A percentile compares a stretch with the other conserved stretches of the same genome.
phyloP scores from a whole-genome alignment of 1,284 basidiomycete species.

The Trichosporon inkin region DNA sequence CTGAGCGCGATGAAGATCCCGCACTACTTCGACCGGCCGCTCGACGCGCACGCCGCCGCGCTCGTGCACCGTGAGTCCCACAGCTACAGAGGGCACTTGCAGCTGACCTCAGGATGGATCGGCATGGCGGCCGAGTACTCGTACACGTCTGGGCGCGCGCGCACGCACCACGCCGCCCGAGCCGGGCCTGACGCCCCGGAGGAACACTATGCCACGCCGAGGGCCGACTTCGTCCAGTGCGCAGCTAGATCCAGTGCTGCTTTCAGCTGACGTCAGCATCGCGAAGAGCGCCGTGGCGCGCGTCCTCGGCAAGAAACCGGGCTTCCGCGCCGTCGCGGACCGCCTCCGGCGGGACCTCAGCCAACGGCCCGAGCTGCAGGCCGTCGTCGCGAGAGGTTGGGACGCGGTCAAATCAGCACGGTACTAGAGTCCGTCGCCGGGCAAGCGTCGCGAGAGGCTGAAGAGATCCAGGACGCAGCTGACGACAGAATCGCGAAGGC shows the following conservation, averaged over 20 bases:
- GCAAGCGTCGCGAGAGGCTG: too few relatives aligned
- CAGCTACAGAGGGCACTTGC: background rate
- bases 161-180: slow-evolving; percentile 36
- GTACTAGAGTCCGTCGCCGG: slow-evolving; percentile 18
- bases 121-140: slow-evolving; percentile 36
- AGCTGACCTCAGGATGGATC: slow-evolving; percentile 28
- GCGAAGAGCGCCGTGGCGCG: slow-evolving; percentile 69
- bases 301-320: slow-evolving; percentile 58
- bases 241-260: slow-evolving; percentile 28
- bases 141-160: slow-evolving; percentile 39
- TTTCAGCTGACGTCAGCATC: slow-evolving; percentile 57
- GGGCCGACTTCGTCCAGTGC: slow-evolving; percentile 62
- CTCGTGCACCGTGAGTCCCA: slow-evolving; percentile 20
- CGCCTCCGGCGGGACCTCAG: slow-evolving; percentile 24
- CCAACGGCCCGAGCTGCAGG: background rate
- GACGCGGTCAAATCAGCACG: slow-evolving; percentile 26
- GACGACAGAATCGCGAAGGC: slow-evolving; percentile 67
- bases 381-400: slow-evolving; percentile 21
- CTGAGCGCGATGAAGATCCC: slow-evolving; percentile 84
- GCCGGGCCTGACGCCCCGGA: slow-evolving; percentile 7
- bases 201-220: slow-evolving; percentile 52
- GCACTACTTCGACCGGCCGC: slow-evolving; percentile 67
- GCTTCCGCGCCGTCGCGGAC: slow-evolving; percentile 28
- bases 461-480: background rate
- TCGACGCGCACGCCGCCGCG: slow-evolving; percentile 19